Evolutionary conservation across 805 yeast genomes (phyloP).

Genomic region (Candida sakaeoensis): DNA sequence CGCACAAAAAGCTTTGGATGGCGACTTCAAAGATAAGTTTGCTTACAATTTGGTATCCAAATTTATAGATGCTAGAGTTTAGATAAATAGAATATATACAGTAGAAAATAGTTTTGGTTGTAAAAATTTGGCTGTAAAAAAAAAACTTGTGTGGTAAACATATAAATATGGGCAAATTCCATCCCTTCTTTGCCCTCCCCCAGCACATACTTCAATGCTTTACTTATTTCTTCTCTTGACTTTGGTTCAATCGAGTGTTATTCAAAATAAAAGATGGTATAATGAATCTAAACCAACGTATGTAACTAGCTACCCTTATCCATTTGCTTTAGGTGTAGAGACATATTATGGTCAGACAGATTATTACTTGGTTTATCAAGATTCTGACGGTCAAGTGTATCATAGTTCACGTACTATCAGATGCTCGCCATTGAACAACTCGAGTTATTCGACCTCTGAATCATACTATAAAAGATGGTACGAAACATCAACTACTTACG

Average conservation of each 20-base stretch:
- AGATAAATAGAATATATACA: constrained; percentile 2
- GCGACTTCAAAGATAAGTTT: constrained; percentile 21
- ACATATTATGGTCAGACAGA: background rate
- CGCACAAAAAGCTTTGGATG: constrained; percentile 19
- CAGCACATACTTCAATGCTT: background rate
- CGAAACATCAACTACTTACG: background rate
- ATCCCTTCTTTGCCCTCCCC: too few relatives aligned
- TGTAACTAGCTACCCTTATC: background rate
- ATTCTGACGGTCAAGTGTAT: constrained; percentile 3
- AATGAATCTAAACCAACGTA: background rate
- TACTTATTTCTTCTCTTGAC: background rate
- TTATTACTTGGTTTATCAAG: background rate
- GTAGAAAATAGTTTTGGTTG: constrained; percentile 1
- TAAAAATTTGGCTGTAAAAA: background rate
- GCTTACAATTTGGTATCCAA: constrained; percentile 9
- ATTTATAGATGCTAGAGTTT: constrained; percentile 10
- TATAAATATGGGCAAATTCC: background rate
- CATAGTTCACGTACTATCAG: constrained; percentile 1
- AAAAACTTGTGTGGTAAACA: background rate
- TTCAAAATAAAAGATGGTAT: constrained; percentile 4
- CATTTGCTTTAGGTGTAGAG: constrained; percentile 3
- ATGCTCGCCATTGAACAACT: background rate
- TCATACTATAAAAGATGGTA: background rate
- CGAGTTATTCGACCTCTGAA: background rate
- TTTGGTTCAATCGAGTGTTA: background rate